These are phyloP conservation scores for Dalechampia spathulata DNA, from an alignment of 441 rosid species.

Conservation along the genomic window DNA sequence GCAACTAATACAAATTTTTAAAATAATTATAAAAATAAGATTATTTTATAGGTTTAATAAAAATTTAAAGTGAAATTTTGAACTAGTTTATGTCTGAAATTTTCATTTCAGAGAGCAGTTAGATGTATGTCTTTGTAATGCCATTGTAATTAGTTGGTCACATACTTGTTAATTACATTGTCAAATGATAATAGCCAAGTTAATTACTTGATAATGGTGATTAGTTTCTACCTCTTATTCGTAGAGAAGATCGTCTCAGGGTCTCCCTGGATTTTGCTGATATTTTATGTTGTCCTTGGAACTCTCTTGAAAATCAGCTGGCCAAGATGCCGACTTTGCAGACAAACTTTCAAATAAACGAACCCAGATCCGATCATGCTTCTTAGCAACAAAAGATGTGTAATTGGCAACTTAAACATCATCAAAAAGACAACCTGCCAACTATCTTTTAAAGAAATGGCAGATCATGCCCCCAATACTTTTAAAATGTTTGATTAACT, in stretches of 20 bases:
- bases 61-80: too few species aligned
- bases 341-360: background rate
- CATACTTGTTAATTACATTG: background rate
- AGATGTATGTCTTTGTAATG: background rate
- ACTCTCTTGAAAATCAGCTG: background rate
- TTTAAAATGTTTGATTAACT: too few species aligned
- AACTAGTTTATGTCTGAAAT: too few species aligned
- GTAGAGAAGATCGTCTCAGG: too few species aligned
- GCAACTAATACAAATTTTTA: too few species aligned
- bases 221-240: background rate
- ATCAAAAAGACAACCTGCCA: slow-evolving; percentile 1
- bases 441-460: too few species aligned
- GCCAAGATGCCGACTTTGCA: background rate
- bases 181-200: background rate
- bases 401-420: background rate
- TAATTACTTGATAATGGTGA: background rate
- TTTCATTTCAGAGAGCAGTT: background rate
- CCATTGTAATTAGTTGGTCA: slow-evolving; percentile 4
- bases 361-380: background rate
- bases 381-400: background rate
- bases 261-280: slow-evolving; percentile 2
- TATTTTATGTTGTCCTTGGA: background rate
- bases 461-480: too few species aligned
- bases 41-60: too few species aligned
- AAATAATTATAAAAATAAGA: too few species aligned